phyloP scores from a whole-genome alignment of 2,329 filamentous ascomycete genomes.

The Ceratocystis cubensis region DNA sequence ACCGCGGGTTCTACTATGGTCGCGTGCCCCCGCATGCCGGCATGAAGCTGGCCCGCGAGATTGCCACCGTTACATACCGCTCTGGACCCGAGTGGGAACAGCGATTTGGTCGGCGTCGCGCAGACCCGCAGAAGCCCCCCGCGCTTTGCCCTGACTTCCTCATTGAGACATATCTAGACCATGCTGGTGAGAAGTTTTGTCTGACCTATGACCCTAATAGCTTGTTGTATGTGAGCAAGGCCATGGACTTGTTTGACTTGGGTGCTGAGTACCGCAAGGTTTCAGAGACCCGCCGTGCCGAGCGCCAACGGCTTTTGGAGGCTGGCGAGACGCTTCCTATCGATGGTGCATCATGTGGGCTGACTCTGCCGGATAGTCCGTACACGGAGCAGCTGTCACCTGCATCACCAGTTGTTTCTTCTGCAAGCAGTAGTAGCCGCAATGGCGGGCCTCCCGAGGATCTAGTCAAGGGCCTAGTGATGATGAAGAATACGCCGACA shows the following conservation, averaged over 20 bases:
- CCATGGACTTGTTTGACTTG: constrained; percentile 96
- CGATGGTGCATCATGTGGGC: constrained; percentile 44
- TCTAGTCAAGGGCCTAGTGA: constrained; percentile 59
- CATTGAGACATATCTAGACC: constrained; percentile 95
- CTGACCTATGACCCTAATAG: constrained; percentile 94
- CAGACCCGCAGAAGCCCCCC: constrained; percentile 73
- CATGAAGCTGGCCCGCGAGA: constrained; percentile 96
- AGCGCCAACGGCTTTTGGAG: constrained; percentile 46
- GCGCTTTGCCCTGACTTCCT: constrained; percentile 95
- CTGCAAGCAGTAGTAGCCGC: constrained; percentile 27
- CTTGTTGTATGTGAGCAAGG: constrained; percentile 90
- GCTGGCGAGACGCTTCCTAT: constrained; percentile 40
- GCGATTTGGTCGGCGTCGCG: constrained; percentile 75
- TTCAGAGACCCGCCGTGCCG: constrained; percentile 48
- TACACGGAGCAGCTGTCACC: constrained; percentile 67
- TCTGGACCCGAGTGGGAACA: constrained; percentile 97
- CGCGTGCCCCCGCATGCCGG: constrained; percentile 80
- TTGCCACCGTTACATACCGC: constrained; percentile 93
- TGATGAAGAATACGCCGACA: constrained; percentile 63
- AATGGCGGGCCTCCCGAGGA: constrained; percentile 54
- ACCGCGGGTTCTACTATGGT: constrained; percentile 85
- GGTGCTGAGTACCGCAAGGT: constrained; percentile 56
- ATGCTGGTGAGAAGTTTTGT: constrained; percentile 96
- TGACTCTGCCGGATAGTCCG: constrained; percentile 69
- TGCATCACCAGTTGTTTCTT: constrained; percentile 19